Conservation (phyloP, 2,329 filamentous ascomycete genomes). For the Aureobasidium uvarum region DNA sequence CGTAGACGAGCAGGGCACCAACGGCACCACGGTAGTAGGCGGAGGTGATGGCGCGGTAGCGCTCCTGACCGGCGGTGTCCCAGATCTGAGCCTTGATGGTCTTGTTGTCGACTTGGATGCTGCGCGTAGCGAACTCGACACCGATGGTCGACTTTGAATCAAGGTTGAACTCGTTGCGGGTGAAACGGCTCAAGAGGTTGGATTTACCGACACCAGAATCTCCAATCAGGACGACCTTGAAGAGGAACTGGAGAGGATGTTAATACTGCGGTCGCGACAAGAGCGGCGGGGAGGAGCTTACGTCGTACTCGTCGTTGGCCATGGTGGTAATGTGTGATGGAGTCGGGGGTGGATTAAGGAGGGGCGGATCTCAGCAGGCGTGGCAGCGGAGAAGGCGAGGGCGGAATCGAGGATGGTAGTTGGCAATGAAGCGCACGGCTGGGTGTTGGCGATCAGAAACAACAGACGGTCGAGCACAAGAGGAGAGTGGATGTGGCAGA, state of each 20-base stretch:
- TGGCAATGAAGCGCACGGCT: background rate
- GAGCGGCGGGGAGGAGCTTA: constrained; percentile 53
- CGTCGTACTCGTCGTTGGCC: constrained; percentile 99
- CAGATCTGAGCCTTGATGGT: constrained; percentile 99
- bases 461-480: background rate
- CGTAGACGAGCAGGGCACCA: constrained; percentile 95
- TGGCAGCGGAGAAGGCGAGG: constrained; percentile 7
- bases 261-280: constrained; percentile 36
- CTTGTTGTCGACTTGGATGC: constrained; percentile 98
- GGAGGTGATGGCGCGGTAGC: constrained; percentile 98
- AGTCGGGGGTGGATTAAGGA: constrained; percentile 19
- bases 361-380: constrained; percentile 14
- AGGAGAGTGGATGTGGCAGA: background rate
- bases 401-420: background rate
- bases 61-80: constrained; percentile 98
- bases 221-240: constrained; percentile 99
- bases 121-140: constrained; percentile 97
- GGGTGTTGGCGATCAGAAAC: background rate
- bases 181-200: constrained; percentile 99
- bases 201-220: constrained; percentile 99
- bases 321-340: constrained; percentile 54
- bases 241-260: constrained; percentile 73
- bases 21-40: constrained; percentile 99
- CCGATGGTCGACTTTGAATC: constrained; percentile 99
- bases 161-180: constrained; percentile 99